Percentiles rank a stretch among this genome's conserved stretches.
These are phyloP conservation scores for Lignosus rhinocerotis DNA, from an alignment of 1,284 basidiomycete species.

Conservation along the genomic window DNA sequence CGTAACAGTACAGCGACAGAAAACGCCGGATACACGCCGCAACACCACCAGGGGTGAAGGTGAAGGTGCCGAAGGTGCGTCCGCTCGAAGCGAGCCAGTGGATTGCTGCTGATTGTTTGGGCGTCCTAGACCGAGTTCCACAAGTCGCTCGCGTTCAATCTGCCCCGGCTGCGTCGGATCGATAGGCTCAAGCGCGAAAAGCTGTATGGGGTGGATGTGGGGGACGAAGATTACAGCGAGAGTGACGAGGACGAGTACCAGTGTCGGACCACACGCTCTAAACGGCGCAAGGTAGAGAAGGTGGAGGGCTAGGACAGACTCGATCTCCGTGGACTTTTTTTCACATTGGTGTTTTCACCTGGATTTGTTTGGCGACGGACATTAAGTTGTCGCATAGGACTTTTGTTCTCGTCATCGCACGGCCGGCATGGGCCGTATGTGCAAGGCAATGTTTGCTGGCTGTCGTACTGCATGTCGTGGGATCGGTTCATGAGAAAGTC, in stretches of 20 bases:
- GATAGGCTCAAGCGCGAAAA: constrained; percentile 51
- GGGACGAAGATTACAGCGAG: constrained; percentile 43
- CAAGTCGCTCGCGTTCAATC: constrained; percentile 52
- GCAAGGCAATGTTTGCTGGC: neutral
- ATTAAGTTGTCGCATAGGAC: neutral
- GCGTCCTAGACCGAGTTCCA: constrained; percentile 60
- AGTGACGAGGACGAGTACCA: constrained; percentile 53
- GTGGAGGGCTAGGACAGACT: neutral
- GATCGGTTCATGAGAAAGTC: neutral
- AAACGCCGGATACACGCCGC: constrained; percentile 56
- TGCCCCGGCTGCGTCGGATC: constrained; percentile 60
- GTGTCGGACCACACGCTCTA: constrained; percentile 33
- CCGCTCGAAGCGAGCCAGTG: neutral
- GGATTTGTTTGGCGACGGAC: neutral
- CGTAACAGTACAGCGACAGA: constrained; percentile 57
- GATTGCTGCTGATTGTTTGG: neutral
- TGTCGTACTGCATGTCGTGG: neutral
- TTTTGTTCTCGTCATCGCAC: neutral
- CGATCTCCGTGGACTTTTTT: neutral
- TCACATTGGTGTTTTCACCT: neutral
- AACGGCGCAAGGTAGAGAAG: constrained; percentile 31
- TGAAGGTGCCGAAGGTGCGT: constrained; percentile 57
- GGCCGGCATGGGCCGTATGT: neutral
- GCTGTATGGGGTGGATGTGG: constrained; percentile 43
- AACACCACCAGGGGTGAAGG: constrained; percentile 42